Percentiles rank a stretch among this genome's conserved stretches.
phyloP scores from a whole-genome alignment of 1,284 basidiomycete species.

The Moesziomyces aphidis region DNA sequence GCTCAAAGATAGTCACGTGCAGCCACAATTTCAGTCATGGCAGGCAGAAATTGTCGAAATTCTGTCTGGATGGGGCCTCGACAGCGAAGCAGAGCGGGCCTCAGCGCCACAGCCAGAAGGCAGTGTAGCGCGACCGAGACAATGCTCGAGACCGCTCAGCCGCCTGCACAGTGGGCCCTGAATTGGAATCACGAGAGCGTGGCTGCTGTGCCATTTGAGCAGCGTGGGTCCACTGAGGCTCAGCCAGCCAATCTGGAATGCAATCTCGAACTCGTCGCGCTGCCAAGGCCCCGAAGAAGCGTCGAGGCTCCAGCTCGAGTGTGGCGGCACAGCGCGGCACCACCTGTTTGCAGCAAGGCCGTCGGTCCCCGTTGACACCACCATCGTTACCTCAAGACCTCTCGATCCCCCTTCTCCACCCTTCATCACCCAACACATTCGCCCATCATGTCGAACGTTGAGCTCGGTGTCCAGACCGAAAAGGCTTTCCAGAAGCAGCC shows the following conservation, averaged over 20 bases:
- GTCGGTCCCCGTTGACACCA: conserved; percentile 39
- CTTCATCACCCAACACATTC: conserved; percentile 33
- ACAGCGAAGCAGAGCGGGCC: background rate
- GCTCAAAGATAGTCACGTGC: background rate
- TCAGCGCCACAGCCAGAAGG: too few relatives aligned
- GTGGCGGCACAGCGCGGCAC: conserved; percentile 2
- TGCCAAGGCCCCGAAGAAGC: background rate
- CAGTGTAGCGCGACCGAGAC: too few relatives aligned
- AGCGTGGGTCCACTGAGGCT: background rate
- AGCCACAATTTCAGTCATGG: background rate
- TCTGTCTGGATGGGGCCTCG: background rate
- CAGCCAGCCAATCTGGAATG: background rate
- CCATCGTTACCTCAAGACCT: conserved; percentile 40
- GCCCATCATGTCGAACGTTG: conserved; percentile 65
- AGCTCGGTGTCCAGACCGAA: conserved; percentile 67
- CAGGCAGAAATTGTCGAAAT: background rate
- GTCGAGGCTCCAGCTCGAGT: too few relatives aligned
- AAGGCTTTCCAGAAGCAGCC: conserved; percentile 85
- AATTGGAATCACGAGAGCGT: background rate
- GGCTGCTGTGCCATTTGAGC: background rate
- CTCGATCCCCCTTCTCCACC: conserved; percentile 32
- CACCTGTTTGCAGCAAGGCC: conserved; percentile 10
- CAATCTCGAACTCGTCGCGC: background rate
- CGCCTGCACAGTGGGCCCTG: background rate
- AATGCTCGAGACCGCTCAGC: background rate